Evolutionary conservation across 2,329 filamentous ascomycete genomes (phyloP), one percentile per base, ranked within the genome.

Genomic region (Sporothrix pseudoabietina): DNA sequence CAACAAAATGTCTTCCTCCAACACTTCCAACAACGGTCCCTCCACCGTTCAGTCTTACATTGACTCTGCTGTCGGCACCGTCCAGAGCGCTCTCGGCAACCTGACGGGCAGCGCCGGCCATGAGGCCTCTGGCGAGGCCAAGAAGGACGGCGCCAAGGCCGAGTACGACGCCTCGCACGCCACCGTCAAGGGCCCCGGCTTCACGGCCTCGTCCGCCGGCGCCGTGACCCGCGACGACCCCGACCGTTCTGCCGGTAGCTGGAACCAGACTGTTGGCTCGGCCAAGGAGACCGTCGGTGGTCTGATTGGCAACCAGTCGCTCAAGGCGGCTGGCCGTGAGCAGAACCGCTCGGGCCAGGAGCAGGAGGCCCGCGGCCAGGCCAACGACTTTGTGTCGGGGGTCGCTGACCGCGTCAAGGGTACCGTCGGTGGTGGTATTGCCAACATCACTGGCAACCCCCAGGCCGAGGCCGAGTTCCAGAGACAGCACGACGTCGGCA

Each of bases 241-340:
- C 12, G 85, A 95, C 80, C 92, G 94, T 76, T 84, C 86, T 30
- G 80, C 88, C 22, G 94, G 95, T 59, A 86, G 87, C 22, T 97
- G 92, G 90, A 93, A 97, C 84, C 94, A 98, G 84, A 97, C 94
- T 5, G 79, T 94, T n/a, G 95, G 94, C 71, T 88, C 91, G 0
- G 90, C 90, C 59, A 98, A 98, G 85, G 93, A 98, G 81, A 85
- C 90, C 4, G 76, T 96, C 0, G 95, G 95, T 73, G 90, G 90
- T 22, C 78, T 95, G 5, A 77, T 95, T 35, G 95, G 94, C 74
- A 90, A 88, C 76, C 91, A 96, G 87, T 86, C 85, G 47, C 82
- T 98, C 71, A 95, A 94, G 85, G 85, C 89, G 66, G 80, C 90
- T 32, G 95, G 95, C 5, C 88, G 89, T 44, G 82, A 91, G 78